Evolutionary conservation across 768 basidiomycete genomes (phyloP).

Genomic region (Hypholoma sublateritium): DNA sequence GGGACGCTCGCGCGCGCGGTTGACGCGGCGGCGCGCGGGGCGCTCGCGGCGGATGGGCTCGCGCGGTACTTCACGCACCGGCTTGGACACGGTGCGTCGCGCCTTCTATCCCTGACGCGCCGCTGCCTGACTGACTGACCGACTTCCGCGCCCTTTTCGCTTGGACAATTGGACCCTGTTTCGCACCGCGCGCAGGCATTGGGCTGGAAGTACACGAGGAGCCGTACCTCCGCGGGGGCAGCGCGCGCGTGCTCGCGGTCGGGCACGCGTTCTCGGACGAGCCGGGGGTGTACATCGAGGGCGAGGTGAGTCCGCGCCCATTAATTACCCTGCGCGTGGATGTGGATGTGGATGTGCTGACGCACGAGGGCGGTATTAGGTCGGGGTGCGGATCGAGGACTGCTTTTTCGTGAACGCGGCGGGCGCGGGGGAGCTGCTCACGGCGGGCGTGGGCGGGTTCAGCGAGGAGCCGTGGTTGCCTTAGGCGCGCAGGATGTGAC

Average conservation of each 20-base stretch:
- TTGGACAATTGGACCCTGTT: neutral
- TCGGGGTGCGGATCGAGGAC: slow-evolving; percentile 83
- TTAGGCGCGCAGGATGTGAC: slow-evolving; percentile 13
- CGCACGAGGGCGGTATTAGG: slow-evolving; percentile 33
- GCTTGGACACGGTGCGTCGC: slow-evolving; percentile 67
- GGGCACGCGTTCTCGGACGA: slow-evolving; percentile 85
- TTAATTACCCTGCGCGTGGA: neutral
- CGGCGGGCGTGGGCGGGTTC: slow-evolving; percentile 61
- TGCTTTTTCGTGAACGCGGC: slow-evolving; percentile 66
- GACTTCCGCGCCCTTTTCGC: no score
- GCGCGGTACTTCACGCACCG: slow-evolving; percentile 76
- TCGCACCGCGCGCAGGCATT: slow-evolving; percentile 51
- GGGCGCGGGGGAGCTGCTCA: slow-evolving; percentile 61
- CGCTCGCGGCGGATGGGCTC: slow-evolving; percentile 43
- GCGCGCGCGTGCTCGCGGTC: slow-evolving; percentile 48
- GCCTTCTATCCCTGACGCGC: neutral
- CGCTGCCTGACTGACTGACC: neutral
- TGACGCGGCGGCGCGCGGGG: slow-evolving; percentile 59
- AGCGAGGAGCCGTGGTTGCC: slow-evolving; percentile 45
- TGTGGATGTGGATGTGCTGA: neutral
- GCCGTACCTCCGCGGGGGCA: slow-evolving; percentile 78
- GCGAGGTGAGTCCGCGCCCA: slow-evolving; percentile 36
- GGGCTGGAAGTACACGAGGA: slow-evolving; percentile 82
- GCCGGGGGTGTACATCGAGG: slow-evolving; percentile 75
- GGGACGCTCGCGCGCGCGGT: slow-evolving; percentile 53